Evolutionary conservation across 805 yeast genomes (phyloP).

Genomic region (Alloascoidea hylecoeti): DNA sequence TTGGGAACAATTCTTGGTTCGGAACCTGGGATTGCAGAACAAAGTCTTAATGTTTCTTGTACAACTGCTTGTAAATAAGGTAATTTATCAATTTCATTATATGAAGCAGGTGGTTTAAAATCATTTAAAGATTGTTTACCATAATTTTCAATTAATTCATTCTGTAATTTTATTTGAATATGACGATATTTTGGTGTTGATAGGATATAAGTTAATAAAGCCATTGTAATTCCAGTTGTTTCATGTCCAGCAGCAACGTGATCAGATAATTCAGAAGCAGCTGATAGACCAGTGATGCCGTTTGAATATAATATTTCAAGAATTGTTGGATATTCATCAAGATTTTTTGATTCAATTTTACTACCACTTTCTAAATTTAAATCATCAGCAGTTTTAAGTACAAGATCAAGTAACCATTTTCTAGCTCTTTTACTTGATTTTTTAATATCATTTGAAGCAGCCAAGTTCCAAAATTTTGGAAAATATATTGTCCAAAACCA

Average conservation of each 20-base stretch:
- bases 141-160: conserved; percentile 27
- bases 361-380: conserved; percentile 9
- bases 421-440: conserved; percentile 25
- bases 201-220: conserved; percentile 44
- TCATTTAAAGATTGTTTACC: conserved; percentile 17
- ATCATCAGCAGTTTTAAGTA: conserved; percentile 12
- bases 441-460: conserved; percentile 25
- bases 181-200: conserved; percentile 31
- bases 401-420: conserved; percentile 26
- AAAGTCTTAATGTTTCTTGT: conserved; percentile 45
- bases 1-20: conserved; percentile 44
- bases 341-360: conserved; percentile 1
- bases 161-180: conserved; percentile 30
- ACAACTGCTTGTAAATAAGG: conserved; percentile 49
- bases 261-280: conserved; percentile 39
- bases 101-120: conserved; percentile 13
- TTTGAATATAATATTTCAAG: conserved; percentile 11
- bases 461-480: conserved; percentile 39
- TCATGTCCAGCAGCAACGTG: conserved; percentile 71
- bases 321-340: conserved; percentile 7
- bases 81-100: conserved; percentile 32
- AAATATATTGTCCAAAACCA: conserved; percentile 52
- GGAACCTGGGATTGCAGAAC: conserved; percentile 62
- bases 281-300: conserved; percentile 15
- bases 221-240: conserved; percentile 53